Evolutionary conservation across 202 grass and related monocot species (phyloP).

Genomic region (Carex sylvatica): DNA sequence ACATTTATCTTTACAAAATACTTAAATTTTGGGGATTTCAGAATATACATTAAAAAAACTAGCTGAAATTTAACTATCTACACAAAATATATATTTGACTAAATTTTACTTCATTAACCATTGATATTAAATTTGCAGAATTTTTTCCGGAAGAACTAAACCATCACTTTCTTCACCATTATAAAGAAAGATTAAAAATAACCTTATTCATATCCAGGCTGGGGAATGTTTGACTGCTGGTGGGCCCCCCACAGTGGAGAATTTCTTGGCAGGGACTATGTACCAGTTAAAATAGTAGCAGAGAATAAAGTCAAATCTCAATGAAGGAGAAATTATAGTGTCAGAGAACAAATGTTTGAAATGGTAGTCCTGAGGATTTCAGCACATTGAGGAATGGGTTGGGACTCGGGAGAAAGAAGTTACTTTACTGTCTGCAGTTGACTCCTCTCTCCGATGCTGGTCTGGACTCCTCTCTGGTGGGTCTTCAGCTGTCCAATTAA

Average conservation of each 20-base stretch:
- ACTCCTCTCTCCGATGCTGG: background rate
- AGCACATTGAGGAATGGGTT: background rate
- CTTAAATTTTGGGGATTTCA: background rate
- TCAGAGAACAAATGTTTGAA: background rate
- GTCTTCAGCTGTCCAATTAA: background rate
- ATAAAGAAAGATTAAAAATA: background rate
- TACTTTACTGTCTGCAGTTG: background rate
- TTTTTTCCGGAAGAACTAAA: background rate
- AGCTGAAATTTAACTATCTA: background rate
- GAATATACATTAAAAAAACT: background rate
- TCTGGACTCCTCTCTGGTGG: too few species aligned
- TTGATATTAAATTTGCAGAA: background rate
- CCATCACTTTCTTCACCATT: background rate
- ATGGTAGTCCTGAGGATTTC: background rate
- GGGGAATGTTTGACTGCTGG: background rate
- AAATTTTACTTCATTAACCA: background rate
- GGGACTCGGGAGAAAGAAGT: background rate
- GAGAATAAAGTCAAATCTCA: background rate
- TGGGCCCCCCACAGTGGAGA: background rate
- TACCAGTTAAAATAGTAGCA: background rate
- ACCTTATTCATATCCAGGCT: background rate
- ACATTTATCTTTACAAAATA: background rate
- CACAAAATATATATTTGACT: background rate
- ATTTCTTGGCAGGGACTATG: background rate
- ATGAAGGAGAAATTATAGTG: background rate